Conservation (phyloP, 2,329 filamentous ascomycete species). For the Fusarium sp. region DNA sequence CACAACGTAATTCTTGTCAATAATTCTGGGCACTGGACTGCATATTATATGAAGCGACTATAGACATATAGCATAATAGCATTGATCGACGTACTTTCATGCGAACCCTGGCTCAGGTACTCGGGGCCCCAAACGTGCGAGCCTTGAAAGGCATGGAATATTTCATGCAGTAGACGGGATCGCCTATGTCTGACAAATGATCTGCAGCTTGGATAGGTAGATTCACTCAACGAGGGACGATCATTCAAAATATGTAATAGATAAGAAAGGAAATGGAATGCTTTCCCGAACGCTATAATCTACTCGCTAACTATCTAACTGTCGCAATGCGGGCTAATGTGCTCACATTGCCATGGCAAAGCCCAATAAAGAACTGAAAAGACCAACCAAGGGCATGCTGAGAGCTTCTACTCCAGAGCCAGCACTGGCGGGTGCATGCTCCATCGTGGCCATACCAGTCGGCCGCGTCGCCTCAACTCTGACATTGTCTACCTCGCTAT, state of each 20-base stretch:
- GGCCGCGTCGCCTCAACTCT: conserved; percentile 50
- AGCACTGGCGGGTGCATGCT: neutral
- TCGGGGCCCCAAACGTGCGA: conserved; percentile 3
- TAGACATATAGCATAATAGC: conserved; percentile 1
- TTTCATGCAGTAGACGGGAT: neutral
- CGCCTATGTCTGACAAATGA: neutral
- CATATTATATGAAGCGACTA: conserved; percentile 5
- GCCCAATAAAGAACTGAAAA: conserved; percentile 17
- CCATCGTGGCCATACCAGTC: conserved; percentile 16
- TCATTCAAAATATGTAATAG: conserved; percentile 4
- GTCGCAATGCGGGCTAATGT: neutral
- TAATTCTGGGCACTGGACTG: neutral
- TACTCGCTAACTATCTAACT: neutral
- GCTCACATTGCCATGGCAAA: conserved; percentile 16
- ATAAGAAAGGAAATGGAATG: conserved; percentile 10
- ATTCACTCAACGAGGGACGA: neutral
- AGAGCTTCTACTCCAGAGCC: neutral
- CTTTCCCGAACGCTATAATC: conserved; percentile 14
- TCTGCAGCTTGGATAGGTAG: neutral
- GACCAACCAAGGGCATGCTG: neutral
- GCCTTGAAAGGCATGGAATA: neutral
- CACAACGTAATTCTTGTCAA: neutral
- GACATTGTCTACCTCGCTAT: conserved; percentile 49
- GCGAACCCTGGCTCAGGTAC: neutral
- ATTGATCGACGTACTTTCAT: neutral